Conservation (phyloP, 2,329 filamentous ascomycete species). For the Lecanicillium sp. region DNA sequence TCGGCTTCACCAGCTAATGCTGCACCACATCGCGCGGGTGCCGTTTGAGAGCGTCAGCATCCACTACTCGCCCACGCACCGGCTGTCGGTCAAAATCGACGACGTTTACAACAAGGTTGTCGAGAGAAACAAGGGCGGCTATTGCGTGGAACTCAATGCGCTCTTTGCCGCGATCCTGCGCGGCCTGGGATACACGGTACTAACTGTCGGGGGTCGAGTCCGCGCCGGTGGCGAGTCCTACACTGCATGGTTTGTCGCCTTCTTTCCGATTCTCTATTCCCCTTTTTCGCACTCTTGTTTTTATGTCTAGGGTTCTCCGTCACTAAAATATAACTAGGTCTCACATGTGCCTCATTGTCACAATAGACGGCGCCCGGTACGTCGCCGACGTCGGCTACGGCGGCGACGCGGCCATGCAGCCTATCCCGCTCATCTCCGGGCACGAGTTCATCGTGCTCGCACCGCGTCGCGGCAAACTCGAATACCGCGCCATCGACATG, state of each 20-base stretch:
- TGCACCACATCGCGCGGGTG: conserved; percentile 41
- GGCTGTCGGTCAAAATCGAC: conserved; percentile 33
- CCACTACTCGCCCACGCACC: conserved; percentile 39
- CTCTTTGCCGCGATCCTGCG: conserved; percentile 43
- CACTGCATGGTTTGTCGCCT: conserved; percentile 22
- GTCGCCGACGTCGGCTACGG: conserved; percentile 58
- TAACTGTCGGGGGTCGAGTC: conserved; percentile 43
- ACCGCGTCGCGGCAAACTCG: conserved; percentile 39
- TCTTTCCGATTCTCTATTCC: conserved; percentile 19
- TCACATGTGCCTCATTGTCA: conserved; percentile 56
- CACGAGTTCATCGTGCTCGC: conserved; percentile 32
- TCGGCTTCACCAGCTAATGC: conserved; percentile 27
- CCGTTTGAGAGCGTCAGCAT: conserved; percentile 51
- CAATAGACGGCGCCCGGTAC: conserved; percentile 40
- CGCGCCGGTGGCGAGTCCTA: conserved; percentile 17
- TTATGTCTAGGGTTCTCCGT: too few species aligned
- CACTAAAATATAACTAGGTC: conserved; percentile 31
- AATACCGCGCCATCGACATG: conserved; percentile 26
- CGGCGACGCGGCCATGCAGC: conserved; percentile 32
- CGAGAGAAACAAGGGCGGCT: conserved; percentile 39
- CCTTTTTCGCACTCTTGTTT: not conserved
- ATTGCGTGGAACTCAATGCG: conserved; percentile 45
- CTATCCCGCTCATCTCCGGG: conserved; percentile 26
- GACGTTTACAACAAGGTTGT: conserved; percentile 41
- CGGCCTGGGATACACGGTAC: conserved; percentile 42